A percentile compares a stretch with the other conserved stretches of the same genome.
Conservation (phyloP, 768 basidiomycete species). For the Plicaturopsis crispa region DNA sequence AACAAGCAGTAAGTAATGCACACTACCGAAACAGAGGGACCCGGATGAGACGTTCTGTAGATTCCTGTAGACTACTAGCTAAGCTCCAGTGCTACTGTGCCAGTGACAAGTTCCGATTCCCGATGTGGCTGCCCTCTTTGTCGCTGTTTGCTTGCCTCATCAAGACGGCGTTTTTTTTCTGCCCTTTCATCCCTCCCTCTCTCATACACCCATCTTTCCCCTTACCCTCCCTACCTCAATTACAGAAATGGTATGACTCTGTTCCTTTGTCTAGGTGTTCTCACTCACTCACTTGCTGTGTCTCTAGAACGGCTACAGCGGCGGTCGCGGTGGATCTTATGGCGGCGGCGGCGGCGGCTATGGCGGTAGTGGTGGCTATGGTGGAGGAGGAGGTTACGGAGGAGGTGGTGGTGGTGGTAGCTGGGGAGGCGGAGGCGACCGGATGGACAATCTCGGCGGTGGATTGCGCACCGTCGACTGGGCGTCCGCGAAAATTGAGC, state of each 20-base stretch:
- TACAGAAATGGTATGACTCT: conserved; percentile 16
- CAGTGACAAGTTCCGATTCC: too few relatives aligned
- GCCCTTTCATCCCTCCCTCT: neutral
- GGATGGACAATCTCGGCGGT: conserved; percentile 76
- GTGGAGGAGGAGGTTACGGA: conserved; percentile 28
- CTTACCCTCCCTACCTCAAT: neutral
- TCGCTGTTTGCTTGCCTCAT: too few relatives aligned
- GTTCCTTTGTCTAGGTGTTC: conserved; percentile 7
- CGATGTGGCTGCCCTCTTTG: too few relatives aligned
- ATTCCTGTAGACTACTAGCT: too few relatives aligned
- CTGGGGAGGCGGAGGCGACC: conserved; percentile 53
- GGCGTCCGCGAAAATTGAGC: conserved; percentile 61
- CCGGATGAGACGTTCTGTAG: too few relatives aligned
- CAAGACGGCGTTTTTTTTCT: conserved; percentile 13
- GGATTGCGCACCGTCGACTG: conserved; percentile 84
- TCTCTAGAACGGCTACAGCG: conserved; percentile 23
- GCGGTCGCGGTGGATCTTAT: conserved; percentile 21
- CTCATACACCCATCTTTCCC: conserved; percentile 2
- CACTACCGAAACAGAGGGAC: too few relatives aligned
- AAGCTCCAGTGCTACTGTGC: too few relatives aligned
- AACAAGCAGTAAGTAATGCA: too few relatives aligned
- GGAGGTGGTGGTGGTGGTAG: conserved; percentile 46
- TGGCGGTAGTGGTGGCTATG: conserved; percentile 23
- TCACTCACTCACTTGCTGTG: conserved; percentile 11
- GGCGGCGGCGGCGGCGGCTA: conserved; percentile 29